Conservation (phyloP, 768 basidiomycete genomes). For the Phaeotremella skinneri region DNA sequence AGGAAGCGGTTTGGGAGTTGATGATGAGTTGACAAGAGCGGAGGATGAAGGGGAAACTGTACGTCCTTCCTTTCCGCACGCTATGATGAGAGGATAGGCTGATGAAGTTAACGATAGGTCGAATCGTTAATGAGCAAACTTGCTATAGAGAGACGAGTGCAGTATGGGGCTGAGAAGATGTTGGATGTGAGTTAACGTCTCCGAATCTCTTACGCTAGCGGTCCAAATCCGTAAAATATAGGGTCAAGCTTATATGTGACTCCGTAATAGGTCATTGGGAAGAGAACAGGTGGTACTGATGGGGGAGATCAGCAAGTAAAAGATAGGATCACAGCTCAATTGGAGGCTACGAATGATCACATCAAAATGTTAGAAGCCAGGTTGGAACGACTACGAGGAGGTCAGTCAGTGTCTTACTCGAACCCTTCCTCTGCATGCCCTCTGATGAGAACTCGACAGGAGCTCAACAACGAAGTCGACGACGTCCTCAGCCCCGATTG, state of each 20-base stretch:
- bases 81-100: neutral
- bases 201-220: constrained; percentile 56
- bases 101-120: constrained; percentile 56
- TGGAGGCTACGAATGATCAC: constrained; percentile 70
- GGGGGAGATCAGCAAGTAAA: constrained; percentile 57
- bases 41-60: constrained; percentile 5
- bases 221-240: too few relatives aligned
- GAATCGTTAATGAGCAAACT: constrained; percentile 67
- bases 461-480: constrained; percentile 29
- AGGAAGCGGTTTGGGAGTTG: neutral
- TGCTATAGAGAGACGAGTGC: constrained; percentile 74
- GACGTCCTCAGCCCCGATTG: constrained; percentile 31
- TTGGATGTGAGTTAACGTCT: constrained; percentile 68
- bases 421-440: constrained; percentile 8
- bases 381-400: constrained; percentile 56
- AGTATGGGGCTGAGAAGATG: constrained; percentile 88
- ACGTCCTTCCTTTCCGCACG: neutral
- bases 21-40: neutral
- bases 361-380: constrained; percentile 64
- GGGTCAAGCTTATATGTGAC: neutral
- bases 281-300: constrained; percentile 26
- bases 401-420: constrained; percentile 20
- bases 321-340: constrained; percentile 53
- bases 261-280: constrained; percentile 38
- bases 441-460: constrained; percentile 15